Evolutionary conservation across 2,329 filamentous ascomycete species (phyloP).

Genomic region (Calonectria hongkongensis): DNA sequence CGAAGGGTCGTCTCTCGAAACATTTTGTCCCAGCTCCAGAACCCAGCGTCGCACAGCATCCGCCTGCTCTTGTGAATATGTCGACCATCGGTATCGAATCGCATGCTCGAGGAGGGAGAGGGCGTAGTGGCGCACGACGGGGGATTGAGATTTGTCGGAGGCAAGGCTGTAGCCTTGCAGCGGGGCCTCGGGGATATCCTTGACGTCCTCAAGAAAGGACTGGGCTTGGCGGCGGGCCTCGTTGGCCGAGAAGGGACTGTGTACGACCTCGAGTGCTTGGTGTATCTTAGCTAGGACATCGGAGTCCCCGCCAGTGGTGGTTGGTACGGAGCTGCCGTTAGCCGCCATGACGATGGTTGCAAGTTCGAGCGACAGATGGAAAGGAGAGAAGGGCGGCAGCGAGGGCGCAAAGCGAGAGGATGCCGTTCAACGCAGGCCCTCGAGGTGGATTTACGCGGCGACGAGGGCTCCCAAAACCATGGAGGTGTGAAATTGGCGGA

Average conservation of each 20-base stretch:
- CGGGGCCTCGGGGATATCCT: slow-evolving; percentile 85
- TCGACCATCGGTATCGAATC: slow-evolving; percentile 88
- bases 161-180: slow-evolving; percentile 90
- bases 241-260: slow-evolving; percentile 88
- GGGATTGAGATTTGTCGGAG: slow-evolving; percentile 82
- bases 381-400: slow-evolving; percentile 39
- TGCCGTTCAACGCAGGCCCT: slow-evolving; percentile 50
- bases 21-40: slow-evolving; percentile 83
- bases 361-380: slow-evolving; percentile 29
- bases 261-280: slow-evolving; percentile 90
- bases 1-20: slow-evolving; percentile 82
- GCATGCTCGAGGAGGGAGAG: slow-evolving; percentile 93
- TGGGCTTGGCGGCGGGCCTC: slow-evolving; percentile 88
- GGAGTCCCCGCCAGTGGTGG: slow-evolving; percentile 60
- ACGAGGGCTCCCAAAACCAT: slow-evolving; percentile 48
- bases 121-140: slow-evolving; percentile 93
- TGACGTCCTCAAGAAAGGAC: slow-evolving; percentile 89
- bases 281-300: slow-evolving; percentile 81
- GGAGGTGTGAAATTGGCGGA: slow-evolving; percentile 32
- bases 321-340: slow-evolving; percentile 59
- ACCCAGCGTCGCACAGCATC: slow-evolving; percentile 84
- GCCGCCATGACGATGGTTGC: slow-evolving; percentile 57
- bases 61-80: slow-evolving; percentile 81
- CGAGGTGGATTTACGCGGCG: slow-evolving; percentile 40
- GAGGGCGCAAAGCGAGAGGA: slow-evolving; percentile 43